Conservation (phyloP, 768 basidiomycete species). For the Lyophyllum decastes region DNA sequence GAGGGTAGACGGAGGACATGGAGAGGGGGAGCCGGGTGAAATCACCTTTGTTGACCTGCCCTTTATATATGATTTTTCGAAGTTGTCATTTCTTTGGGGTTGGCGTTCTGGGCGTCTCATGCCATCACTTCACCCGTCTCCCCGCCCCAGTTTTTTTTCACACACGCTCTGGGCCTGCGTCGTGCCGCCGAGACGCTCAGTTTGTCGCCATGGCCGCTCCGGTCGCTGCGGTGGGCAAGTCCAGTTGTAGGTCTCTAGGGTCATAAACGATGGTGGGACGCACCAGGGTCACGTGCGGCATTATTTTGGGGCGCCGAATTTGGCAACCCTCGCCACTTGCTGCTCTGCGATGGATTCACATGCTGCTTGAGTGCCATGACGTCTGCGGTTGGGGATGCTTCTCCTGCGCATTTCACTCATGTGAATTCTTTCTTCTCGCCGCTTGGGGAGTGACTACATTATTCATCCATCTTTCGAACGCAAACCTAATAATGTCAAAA, state of each 20-base stretch:
- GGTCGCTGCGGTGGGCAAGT: background rate
- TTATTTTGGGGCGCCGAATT: constrained; percentile 7
- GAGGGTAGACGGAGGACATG: constrained; percentile 32
- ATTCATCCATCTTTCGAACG: too few relatives aligned
- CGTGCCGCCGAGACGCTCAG: background rate
- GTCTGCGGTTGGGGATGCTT: background rate
- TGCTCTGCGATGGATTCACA: background rate
- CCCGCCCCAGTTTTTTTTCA: constrained; percentile 2
- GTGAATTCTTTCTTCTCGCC: too few relatives aligned
- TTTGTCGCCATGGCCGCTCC: background rate
- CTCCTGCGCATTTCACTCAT: background rate
- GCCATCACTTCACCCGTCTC: background rate
- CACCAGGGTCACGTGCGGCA: constrained; percentile 1
- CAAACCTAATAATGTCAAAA: background rate
- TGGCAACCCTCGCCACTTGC: background rate
- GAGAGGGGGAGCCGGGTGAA: constrained; percentile 6
- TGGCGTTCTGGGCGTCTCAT: constrained; percentile 1
- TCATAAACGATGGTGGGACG: background rate
- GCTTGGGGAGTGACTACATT: too few relatives aligned
- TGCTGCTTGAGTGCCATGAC: background rate
- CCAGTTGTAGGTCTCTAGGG: background rate
- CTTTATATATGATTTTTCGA: constrained; percentile 18
- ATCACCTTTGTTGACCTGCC: constrained; percentile 8
- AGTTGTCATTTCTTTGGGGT: constrained; percentile 21
- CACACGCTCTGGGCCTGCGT: background rate